Percentiles rank a stretch among this genome's conserved stretches.
Evolutionary conservation across 768 basidiomycete genomes (phyloP).

Genomic region (Mycena rosella): DNA sequence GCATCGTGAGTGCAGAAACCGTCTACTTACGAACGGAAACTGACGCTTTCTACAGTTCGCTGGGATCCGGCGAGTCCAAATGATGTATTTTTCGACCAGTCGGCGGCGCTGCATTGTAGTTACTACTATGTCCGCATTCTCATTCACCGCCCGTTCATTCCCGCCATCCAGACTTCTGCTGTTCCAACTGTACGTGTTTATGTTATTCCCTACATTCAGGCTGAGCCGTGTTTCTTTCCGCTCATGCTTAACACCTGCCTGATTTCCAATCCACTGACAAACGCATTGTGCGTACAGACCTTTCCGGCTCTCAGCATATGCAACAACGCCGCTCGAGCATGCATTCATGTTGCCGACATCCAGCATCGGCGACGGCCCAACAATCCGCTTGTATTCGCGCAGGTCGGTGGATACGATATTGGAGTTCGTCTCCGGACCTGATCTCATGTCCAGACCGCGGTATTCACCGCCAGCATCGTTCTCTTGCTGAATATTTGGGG

Average conservation of each 20-base stretch:
- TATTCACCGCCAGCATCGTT: slow-evolving; percentile 29
- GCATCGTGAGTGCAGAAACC: slow-evolving; percentile 54
- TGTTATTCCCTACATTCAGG: no score
- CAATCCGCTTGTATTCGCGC: slow-evolving; percentile 22
- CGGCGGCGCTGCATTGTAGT: slow-evolving; percentile 52
- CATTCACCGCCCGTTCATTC: slow-evolving; percentile 75
- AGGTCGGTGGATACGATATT: slow-evolving; percentile 1
- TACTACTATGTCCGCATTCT: slow-evolving; percentile 65
- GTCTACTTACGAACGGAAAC: no score
- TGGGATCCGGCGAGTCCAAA: slow-evolving; percentile 58
- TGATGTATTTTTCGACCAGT: slow-evolving; percentile 49
- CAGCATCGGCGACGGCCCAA: slow-evolving; percentile 45
- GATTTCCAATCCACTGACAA: no score
- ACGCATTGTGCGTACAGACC: no score
- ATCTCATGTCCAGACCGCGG: slow-evolving; percentile 12
- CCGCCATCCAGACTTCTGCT: slow-evolving; percentile 56
- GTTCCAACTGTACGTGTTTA: slow-evolving; percentile 42
- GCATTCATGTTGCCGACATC: slow-evolving; percentile 65
- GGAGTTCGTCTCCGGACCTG: not conserved
- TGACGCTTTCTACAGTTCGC: slow-evolving; percentile 52
- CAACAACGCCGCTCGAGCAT: slow-evolving; percentile 72
- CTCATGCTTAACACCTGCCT: no score
- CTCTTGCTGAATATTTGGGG: slow-evolving; percentile 28
- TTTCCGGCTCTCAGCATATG: slow-evolving; percentile 77
- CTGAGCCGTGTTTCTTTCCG: no score